These are phyloP conservation scores for Entomortierella lignicola DNA, from an alignment of 192 early-diverging fungal genomes.

Conservation along the genomic window DNA sequence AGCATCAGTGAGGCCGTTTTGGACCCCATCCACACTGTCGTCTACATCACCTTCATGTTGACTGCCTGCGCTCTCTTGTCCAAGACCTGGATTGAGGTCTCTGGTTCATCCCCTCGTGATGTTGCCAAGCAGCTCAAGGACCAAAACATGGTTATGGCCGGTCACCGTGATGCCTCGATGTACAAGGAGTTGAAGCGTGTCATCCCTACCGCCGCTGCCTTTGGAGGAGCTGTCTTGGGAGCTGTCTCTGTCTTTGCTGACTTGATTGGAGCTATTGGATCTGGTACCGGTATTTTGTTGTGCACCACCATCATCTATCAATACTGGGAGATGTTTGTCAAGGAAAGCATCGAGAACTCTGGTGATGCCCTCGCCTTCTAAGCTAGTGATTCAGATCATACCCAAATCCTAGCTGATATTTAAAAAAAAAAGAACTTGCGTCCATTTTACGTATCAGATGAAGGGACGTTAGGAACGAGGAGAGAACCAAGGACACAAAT, in stretches of 20 bases:
- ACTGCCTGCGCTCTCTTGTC: slow-evolving; percentile 95
- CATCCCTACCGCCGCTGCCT: slow-evolving; percentile 97
- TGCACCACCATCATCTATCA: slow-evolving; percentile 99
- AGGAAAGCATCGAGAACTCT: slow-evolving; percentile 82
- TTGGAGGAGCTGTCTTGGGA: slow-evolving; percentile 97
- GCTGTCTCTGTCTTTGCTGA: slow-evolving; percentile 96
- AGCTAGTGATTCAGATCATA: neutral
- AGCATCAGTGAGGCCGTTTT: slow-evolving; percentile 82
- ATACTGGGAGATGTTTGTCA: slow-evolving; percentile 98
- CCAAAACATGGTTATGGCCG: slow-evolving; percentile 94
- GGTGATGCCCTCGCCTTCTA: slow-evolving; percentile 53
- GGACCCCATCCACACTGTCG: slow-evolving; percentile 95
- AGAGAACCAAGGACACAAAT: neutral
- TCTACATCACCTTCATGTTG: slow-evolving; percentile 96
- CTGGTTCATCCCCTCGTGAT: slow-evolving; percentile 96
- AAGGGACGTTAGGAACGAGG: neutral
- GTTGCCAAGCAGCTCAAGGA: slow-evolving; percentile 98
- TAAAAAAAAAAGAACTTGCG: neutral
- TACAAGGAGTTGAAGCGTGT: slow-evolving; percentile 99
- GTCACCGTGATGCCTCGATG: slow-evolving; percentile 94
- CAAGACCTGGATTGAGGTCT: slow-evolving; percentile 99
- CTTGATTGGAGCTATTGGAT: slow-evolving; percentile 98
- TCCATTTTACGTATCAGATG: neutral
- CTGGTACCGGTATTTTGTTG: slow-evolving; percentile 98
- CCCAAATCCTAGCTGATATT: neutral